These are phyloP conservation scores for Adansonia madagascariensis DNA, from an alignment of 441 rosid genomes.

Conservation along the genomic window DNA sequence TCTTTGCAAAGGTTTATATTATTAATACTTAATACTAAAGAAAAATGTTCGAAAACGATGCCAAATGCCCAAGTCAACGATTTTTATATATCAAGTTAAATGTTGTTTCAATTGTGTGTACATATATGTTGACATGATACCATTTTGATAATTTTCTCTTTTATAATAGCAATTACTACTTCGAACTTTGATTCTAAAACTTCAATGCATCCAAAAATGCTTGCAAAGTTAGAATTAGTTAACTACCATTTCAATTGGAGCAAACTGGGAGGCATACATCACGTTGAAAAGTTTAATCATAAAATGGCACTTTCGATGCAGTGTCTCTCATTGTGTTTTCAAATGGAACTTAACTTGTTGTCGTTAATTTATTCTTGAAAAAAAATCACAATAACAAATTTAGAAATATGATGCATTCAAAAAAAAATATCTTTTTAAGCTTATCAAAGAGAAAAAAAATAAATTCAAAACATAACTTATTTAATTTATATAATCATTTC, in stretches of 20 bases:
- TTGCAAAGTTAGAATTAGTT: background rate
- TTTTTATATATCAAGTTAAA: background rate
- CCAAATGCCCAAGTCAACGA: background rate
- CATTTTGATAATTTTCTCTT: background rate
- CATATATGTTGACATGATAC: background rate
- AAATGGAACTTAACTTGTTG: background rate
- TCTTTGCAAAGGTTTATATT: background rate
- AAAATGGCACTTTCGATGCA: too few species aligned
- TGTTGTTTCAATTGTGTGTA: background rate
- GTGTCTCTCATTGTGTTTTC: too few species aligned
- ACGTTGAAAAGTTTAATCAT: too few species aligned
- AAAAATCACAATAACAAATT: background rate
- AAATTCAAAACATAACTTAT: too few species aligned
- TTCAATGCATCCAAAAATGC: background rate
- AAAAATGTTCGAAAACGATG: background rate
- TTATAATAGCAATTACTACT: background rate
- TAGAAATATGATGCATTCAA: background rate
- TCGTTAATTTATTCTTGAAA: background rate
- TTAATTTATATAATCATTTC: too few species aligned
- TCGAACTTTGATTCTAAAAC: background rate
- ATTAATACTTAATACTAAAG: background rate
- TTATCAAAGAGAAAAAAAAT: background rate
- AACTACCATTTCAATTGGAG: too few species aligned
- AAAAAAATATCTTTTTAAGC: background rate
- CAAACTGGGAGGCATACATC: too few species aligned